Conservation (phyloP, 106 monocot genomes). For the Platanthera zijinensis region DNA sequence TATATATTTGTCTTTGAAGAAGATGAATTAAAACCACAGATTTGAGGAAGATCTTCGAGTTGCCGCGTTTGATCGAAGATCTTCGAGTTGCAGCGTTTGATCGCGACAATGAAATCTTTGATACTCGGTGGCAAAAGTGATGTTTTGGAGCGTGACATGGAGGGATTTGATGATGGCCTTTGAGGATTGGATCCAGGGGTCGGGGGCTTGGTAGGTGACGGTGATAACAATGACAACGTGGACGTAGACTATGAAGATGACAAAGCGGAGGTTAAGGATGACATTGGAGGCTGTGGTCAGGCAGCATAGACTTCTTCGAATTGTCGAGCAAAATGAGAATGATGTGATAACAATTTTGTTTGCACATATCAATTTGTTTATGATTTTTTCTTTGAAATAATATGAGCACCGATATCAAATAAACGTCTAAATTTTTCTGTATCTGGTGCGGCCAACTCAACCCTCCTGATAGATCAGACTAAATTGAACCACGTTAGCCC, state of each 20-base stretch:
- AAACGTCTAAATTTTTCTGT: too few species aligned
- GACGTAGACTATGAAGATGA: slow-evolving; percentile 64
- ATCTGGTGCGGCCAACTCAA: too few species aligned
- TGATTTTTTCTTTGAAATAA: too few species aligned
- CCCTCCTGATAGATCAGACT: too few species aligned
- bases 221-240: slow-evolving; percentile 81
- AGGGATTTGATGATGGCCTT: slow-evolving; percentile 54
- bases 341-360: too few species aligned
- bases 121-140: slow-evolving; percentile 73
- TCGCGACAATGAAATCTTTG: slow-evolving; percentile 46
- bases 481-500: too few species aligned
- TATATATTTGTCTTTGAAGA: too few species aligned
- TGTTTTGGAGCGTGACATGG: slow-evolving; percentile 57
- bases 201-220: slow-evolving; percentile 90
- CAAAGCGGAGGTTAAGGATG: slow-evolving; percentile 65
- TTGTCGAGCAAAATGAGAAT: too few species aligned
- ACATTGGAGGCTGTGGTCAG: too few species aligned
- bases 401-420: too few species aligned
- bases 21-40: slow-evolving; percentile 68
- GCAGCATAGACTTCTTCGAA: too few species aligned
- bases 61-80: slow-evolving; percentile 50
- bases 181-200: slow-evolving; percentile 87
- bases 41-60: slow-evolving; percentile 15
- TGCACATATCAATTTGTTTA: too few species aligned
- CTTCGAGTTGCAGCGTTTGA: slow-evolving; percentile 36